Evolutionary conservation across 2,329 filamentous ascomycete genomes (phyloP).

Genomic region (Neurospora crassa): DNA sequence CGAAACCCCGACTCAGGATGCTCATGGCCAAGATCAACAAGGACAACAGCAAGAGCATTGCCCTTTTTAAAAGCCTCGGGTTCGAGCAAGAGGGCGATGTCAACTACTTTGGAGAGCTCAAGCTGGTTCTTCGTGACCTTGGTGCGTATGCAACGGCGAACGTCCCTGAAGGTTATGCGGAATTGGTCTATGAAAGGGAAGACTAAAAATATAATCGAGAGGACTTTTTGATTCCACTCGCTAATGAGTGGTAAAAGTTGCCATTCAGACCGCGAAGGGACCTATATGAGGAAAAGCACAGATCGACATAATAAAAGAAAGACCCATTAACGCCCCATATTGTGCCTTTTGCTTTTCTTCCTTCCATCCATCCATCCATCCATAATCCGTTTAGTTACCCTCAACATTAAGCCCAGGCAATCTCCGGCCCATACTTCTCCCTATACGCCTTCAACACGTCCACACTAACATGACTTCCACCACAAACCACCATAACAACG

Average conservation of each 20-base stretch:
- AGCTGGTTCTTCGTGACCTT: constrained; percentile 32
- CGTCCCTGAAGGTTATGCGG: constrained; percentile 15
- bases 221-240: neutral
- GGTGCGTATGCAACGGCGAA: constrained; percentile 4
- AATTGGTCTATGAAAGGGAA: constrained; percentile 17
- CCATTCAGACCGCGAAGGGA: neutral
- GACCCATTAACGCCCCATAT: neutral
- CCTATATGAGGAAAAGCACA: neutral
- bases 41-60: constrained; percentile 41
- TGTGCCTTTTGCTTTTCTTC: constrained; percentile 2
- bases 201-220: neutral
- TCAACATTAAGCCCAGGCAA: constrained; percentile 10
- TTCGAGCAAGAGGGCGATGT: constrained; percentile 41
- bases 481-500: constrained; percentile 79
- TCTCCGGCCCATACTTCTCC: constrained; percentile 28
- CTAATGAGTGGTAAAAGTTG: neutral
- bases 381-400: neutral
- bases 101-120: constrained; percentile 53
- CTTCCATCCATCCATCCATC: neutral
- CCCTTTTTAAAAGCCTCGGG: constrained; percentile 41
- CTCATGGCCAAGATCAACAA: constrained; percentile 41
- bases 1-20: constrained; percentile 14
- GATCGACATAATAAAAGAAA: neutral
- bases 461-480: constrained; percentile 59
- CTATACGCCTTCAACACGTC: constrained; percentile 51